Percentiles rank a stretch among this genome's conserved stretches.
These are phyloP conservation scores for Thelephora aurantiotincta DNA, from an alignment of 768 basidiomycete genomes.

Conservation along the genomic window DNA sequence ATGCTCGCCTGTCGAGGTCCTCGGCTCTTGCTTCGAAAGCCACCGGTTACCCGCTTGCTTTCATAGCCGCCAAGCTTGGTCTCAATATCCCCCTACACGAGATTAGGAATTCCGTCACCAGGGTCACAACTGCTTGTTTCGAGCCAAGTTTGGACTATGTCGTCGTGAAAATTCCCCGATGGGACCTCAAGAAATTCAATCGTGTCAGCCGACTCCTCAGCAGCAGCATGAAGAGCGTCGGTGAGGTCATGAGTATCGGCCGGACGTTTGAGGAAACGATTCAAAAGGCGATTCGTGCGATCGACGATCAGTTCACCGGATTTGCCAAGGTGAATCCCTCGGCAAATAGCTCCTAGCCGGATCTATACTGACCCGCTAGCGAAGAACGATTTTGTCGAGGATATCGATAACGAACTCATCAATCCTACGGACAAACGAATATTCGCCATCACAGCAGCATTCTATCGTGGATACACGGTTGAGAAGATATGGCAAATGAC, in stretches of 20 bases:
- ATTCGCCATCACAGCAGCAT: conserved; percentile 90
- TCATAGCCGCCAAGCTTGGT: conserved; percentile 96
- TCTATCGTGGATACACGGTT: conserved; percentile 85
- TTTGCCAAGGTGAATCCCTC: conserved; percentile 63
- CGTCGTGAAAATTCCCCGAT: conserved; percentile 97
- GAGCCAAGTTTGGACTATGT: conserved; percentile 96
- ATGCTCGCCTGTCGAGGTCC: conserved; percentile 95
- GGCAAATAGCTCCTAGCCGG: background rate
- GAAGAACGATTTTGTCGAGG: conserved; percentile 76
- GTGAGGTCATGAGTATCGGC: conserved; percentile 98
- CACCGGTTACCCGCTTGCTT: conserved; percentile 94
- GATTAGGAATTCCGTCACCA: conserved; percentile 95
- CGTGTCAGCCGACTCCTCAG: conserved; percentile 84
- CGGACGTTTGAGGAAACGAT: conserved; percentile 97
- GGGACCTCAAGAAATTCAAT: conserved; percentile 97
- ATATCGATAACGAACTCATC: conserved; percentile 84
- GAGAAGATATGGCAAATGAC: conserved; percentile 98
- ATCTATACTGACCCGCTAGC: background rate
- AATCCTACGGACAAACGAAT: conserved; percentile 97
- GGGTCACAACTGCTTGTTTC: conserved; percentile 93
- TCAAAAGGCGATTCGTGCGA: conserved; percentile 93
- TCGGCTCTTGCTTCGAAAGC: conserved; percentile 98
- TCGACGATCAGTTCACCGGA: conserved; percentile 89
- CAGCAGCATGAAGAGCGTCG: conserved; percentile 98
- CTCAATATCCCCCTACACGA: conserved; percentile 95